Evolutionary conservation across 1,284 basidiomycete species (phyloP).

Genomic region (Salmacisia buchloeana): DNA sequence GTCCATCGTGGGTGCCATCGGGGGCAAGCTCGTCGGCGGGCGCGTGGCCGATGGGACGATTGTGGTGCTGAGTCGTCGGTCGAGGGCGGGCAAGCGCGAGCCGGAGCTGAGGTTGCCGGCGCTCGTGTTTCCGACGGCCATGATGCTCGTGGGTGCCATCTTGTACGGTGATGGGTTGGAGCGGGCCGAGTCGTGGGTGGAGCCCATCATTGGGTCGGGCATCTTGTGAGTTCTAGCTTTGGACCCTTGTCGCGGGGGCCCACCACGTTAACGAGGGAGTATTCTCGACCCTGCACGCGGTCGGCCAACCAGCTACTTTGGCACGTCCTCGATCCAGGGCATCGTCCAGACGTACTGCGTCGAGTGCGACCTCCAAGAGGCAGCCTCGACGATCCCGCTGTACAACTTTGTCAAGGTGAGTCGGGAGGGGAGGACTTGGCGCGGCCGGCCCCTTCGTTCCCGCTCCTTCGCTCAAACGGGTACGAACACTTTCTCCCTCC

Average conservation of each 20-base stretch:
- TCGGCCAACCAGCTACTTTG: constrained; percentile 31
- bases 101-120: constrained; percentile 52
- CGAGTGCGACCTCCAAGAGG: constrained; percentile 44
- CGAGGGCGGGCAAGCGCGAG: constrained; percentile 37
- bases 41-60: constrained; percentile 44
- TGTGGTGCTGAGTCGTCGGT: constrained; percentile 31
- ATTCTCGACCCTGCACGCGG: neutral
- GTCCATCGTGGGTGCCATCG: neutral
- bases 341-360: constrained; percentile 45
- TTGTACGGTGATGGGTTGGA: constrained; percentile 45
- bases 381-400: constrained; percentile 49
- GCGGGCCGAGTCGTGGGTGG: constrained; percentile 40
- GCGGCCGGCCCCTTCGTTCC: no score
- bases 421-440: no score
- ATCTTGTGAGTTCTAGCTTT: constrained; percentile 49
- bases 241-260: no score
- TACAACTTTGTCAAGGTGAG: constrained; percentile 53
- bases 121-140: constrained; percentile 33
- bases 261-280: no score
- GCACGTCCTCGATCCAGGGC: constrained; percentile 21
- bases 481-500: neutral
- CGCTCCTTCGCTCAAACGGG: no score
- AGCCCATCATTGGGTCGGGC: constrained; percentile 46
- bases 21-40: constrained; percentile 24
- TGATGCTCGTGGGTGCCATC: constrained; percentile 44